Evolutionary conservation across 192 early-diverging fungal species (phyloP), one percentile per base, ranked within the genome.

Genomic region (Mortierella antarctica): DNA sequence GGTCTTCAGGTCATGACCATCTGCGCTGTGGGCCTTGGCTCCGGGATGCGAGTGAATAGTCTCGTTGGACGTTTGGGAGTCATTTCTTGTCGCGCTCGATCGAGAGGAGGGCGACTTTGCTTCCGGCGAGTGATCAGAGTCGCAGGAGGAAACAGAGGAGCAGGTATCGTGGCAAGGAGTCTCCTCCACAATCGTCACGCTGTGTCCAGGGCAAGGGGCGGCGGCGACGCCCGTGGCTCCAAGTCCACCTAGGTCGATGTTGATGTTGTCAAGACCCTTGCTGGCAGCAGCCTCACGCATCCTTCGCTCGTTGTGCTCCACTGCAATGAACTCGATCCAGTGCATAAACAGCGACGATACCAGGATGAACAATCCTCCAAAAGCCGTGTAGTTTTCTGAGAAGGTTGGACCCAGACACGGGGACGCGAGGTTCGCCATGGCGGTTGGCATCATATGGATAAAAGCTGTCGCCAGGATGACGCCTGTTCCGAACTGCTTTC

Each of bases 401-500:
- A 89, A 88, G 5, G 79, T 47, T 0, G 66, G 78, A 8, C 89
- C 82, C 44, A 92, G 71, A 68, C 93, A 91, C n/a, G 83, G 76
- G 18, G 87, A 83, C 1, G 86, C 82, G n/a, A 94, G 84, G 10
- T 84, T 81, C 44, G 77, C 73, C 13, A 89, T 74, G 41, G 91
- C 88, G 1, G 64, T 89, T 3, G 91, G 86, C 13, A 94, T 70
- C 92, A 80, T 79, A 73, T 95, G 93, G 49, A 95, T 89, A 57
- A 95, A 91, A 7, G 89, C 89, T 14, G 93, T 95, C 11, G 93
- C 89, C 23, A 93, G 61, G 60, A 95, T 92, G 8, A 93, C 89
- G 1, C 92, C 93, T 0, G 83, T 86, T 39, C 88, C 88, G 55
- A 84, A 84, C 47, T 82, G 72, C 44, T 82, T 82, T 13, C 83